Conservation (phyloP, 208 protist genomes). For the Kentomonas sorsogonicus region DNA sequence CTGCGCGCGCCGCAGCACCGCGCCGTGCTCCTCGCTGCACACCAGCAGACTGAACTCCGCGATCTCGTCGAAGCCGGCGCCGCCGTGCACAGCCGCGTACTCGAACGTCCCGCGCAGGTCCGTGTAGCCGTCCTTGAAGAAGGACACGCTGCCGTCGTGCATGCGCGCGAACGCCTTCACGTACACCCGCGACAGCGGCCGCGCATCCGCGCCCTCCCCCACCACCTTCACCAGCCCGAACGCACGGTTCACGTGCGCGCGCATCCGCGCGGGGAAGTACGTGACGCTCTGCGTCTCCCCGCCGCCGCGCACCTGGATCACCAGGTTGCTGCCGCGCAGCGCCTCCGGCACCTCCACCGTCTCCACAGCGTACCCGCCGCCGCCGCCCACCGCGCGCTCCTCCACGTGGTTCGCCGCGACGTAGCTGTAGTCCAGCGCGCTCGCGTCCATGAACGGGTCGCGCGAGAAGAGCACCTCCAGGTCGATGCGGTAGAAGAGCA, state of each 20-base stretch:
- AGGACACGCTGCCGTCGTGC: slow-evolving; percentile 3
- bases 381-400: neutral
- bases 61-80: slow-evolving; percentile 6
- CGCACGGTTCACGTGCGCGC: slow-evolving; percentile 5
- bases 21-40: slow-evolving; percentile 10
- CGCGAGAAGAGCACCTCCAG: slow-evolving; percentile 17
- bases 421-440: slow-evolving; percentile 13
- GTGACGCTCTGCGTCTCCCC: slow-evolving; percentile 10
- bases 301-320: slow-evolving; percentile 8
- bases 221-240: slow-evolving; percentile 14
- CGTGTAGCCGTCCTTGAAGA: slow-evolving; percentile 22
- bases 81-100: slow-evolving; percentile 16
- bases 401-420: slow-evolving; percentile 11
- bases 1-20: slow-evolving; percentile 6
- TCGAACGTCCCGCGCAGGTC: slow-evolving; percentile 18
- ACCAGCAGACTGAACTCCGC: slow-evolving; percentile 14
- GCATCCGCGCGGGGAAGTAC: slow-evolving; percentile 11
- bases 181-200: slow-evolving; percentile 14
- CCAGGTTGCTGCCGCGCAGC: slow-evolving; percentile 10
- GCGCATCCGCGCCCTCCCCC: neutral
- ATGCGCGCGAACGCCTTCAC: slow-evolving; percentile 13
- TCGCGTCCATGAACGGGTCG: slow-evolving; percentile 11
- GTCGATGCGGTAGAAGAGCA: slow-evolving; percentile 12
- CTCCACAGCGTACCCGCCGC: neutral
- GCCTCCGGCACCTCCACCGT: slow-evolving; percentile 5